A percentile compares a stretch with the other conserved stretches of the same genome.
phyloP scores from a whole-genome alignment of 305 asterid species.

The Fraxinus velutina region DNA sequence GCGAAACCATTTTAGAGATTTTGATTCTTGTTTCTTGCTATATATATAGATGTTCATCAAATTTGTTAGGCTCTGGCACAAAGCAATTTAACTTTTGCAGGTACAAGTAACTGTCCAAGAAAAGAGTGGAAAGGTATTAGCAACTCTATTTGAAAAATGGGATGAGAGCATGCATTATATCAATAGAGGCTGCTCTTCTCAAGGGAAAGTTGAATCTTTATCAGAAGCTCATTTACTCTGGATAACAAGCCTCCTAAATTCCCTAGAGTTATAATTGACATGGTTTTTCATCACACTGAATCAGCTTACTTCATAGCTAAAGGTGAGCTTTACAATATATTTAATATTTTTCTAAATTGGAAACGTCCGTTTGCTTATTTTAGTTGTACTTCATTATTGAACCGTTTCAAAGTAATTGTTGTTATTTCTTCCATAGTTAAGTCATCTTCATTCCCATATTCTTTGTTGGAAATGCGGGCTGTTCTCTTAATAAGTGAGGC shows the following conservation, averaged over 20 bases:
- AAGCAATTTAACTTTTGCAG: constrained; percentile 8
- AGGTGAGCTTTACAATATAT: constrained; percentile 16
- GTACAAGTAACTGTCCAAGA: constrained; percentile 29
- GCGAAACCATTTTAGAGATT: background rate
- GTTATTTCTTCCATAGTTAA: background rate
- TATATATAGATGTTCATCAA: background rate
- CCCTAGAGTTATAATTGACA: constrained; percentile 21
- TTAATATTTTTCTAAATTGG: background rate
- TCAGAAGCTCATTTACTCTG: constrained; percentile 24
- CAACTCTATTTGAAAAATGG: constrained; percentile 30
- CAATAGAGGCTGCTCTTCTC: constrained; percentile 6
- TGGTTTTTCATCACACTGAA: constrained; percentile 25
- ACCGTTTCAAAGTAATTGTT: background rate
- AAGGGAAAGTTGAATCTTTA: constrained; percentile 11
- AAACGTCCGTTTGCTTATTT: background rate
- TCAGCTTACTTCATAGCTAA: constrained; percentile 23
- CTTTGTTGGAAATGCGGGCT: background rate
- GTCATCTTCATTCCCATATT: background rate
- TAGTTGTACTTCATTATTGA: background rate
- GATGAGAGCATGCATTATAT: constrained; percentile 25
- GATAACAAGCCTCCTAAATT: constrained; percentile 19
- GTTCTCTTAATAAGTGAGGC: background rate
- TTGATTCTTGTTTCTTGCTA: background rate
- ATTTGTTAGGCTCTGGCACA: background rate
- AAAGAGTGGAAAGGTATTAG: constrained; percentile 16